A percentile compares a stretch with the other conserved stretches of the same genome.
Evolutionary conservation across 129 eudicot genomes (phyloP).

Genomic region (Sambucus nigra): DNA sequence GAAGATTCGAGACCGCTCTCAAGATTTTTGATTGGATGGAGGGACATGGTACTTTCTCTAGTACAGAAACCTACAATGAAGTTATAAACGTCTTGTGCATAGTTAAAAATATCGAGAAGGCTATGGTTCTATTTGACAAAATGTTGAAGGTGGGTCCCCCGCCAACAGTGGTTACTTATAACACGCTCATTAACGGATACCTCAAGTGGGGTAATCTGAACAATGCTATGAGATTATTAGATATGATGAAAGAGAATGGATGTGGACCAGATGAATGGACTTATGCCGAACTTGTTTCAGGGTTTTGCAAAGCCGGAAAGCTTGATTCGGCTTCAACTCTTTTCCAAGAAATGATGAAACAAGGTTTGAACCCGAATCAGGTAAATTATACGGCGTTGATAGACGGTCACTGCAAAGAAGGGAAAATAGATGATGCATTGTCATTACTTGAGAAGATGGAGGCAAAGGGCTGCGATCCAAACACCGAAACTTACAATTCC

Average conservation of each 20-base stretch:
- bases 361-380: constrained; percentile 54
- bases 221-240: constrained; percentile 58
- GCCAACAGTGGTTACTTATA: constrained; percentile 71
- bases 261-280: constrained; percentile 74
- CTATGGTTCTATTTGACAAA: constrained; percentile 56
- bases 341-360: constrained; percentile 49
- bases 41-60: constrained; percentile 33
- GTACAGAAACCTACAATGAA: constrained; percentile 64
- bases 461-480: constrained; percentile 33
- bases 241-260: constrained; percentile 67
- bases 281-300: constrained; percentile 65
- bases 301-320: constrained; percentile 57
- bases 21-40: constrained; percentile 67
- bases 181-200: constrained; percentile 52
- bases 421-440: constrained; percentile 47
- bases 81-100: constrained; percentile 51
- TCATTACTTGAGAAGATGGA: constrained; percentile 46
- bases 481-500: constrained; percentile 55
- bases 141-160: constrained; percentile 59
- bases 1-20: constrained; percentile 37
- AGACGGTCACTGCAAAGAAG: constrained; percentile 63
- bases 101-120: constrained; percentile 41
- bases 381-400: constrained; percentile 58
- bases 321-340: constrained; percentile 46
- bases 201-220: constrained; percentile 25